A percentile compares a stretch with the other conserved stretches of the same genome.
Evolutionary conservation across 2,329 filamentous ascomycete species (phyloP).

Genomic region (Diaporthe sp.): DNA sequence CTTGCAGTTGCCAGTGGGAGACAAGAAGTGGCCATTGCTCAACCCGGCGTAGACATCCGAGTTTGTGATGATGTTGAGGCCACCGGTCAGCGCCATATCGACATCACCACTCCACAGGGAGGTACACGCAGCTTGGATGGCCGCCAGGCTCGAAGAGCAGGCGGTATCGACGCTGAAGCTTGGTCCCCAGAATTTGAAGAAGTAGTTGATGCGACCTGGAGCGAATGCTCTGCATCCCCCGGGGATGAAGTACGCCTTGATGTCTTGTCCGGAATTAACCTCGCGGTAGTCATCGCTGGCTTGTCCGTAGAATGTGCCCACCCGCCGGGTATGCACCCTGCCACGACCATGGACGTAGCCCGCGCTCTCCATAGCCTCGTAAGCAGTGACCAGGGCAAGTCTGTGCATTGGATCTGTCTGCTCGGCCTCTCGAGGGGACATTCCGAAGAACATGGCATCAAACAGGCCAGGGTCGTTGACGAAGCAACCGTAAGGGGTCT

Average conservation of each 20-base stretch:
- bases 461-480: slow-evolving; percentile 80
- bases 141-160: slow-evolving; percentile 56
- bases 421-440: slow-evolving; percentile 82
- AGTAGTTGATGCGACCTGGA: slow-evolving; percentile 63
- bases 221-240: slow-evolving; percentile 65
- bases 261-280: slow-evolving; percentile 78
- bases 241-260: slow-evolving; percentile 69
- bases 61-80: slow-evolving; percentile 75
- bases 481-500: slow-evolving; percentile 79
- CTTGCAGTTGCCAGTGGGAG: slow-evolving; percentile 53
- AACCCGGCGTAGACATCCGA: slow-evolving; percentile 76
- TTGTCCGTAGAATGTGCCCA: slow-evolving; percentile 83
- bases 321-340: slow-evolving; percentile 66
- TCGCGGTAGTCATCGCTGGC: slow-evolving; percentile 86
- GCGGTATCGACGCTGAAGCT: slow-evolving; percentile 57
- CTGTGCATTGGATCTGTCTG: slow-evolving; percentile 84
- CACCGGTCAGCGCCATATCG: slow-evolving; percentile 76
- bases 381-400: slow-evolving; percentile 79
- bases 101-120: slow-evolving; percentile 75
- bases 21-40: slow-evolving; percentile 75
- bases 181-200: slow-evolving; percentile 57
- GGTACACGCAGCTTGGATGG: slow-evolving; percentile 71
- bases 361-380: slow-evolving; percentile 84
- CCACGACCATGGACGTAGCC: slow-evolving; percentile 74
- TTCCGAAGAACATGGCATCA: slow-evolving; percentile 85